phyloP scores from a whole-genome alignment of 2,329 filamentous ascomycete genomes.

The Saccharata proteae region DNA sequence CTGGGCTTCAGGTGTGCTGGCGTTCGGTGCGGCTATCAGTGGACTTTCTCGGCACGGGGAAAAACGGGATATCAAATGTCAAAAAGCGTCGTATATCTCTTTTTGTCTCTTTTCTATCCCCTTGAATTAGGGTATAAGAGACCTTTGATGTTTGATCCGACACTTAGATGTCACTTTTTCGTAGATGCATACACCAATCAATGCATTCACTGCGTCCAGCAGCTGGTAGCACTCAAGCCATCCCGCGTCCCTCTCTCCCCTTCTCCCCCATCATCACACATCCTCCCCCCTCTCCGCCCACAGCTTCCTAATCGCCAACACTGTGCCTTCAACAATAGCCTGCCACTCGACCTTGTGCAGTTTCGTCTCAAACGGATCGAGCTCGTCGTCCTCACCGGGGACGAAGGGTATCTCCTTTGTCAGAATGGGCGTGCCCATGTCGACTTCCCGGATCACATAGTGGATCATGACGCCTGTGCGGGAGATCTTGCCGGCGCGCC shows the following conservation, averaged over 20 bases:
- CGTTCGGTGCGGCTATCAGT: too few species aligned
- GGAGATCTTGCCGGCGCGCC: constrained; percentile 52
- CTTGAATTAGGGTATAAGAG: too few species aligned
- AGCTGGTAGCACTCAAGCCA: too few species aligned
- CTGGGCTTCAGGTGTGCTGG: too few species aligned
- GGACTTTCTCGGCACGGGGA: too few species aligned
- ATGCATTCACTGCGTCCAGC: too few species aligned
- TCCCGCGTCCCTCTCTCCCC: background rate
- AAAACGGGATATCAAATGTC: background rate
- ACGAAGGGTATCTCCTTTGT: constrained; percentile 55
- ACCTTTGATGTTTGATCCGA: too few species aligned
- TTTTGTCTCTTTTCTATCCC: constrained; percentile 6
- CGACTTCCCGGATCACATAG: constrained; percentile 64
- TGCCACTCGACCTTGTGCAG: constrained; percentile 69
- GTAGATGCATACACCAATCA: too few species aligned
- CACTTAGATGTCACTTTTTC: too few species aligned
- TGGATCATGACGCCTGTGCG: constrained; percentile 80
- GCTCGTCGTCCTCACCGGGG: constrained; percentile 46
- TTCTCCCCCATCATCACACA: background rate
- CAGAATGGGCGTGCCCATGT: constrained; percentile 64
- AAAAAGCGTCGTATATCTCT: constrained; percentile 2
- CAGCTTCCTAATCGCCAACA: constrained; percentile 10
- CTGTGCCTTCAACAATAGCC: constrained; percentile 65
- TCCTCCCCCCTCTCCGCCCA: too few species aligned
- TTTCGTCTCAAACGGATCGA: constrained; percentile 56